Evolutionary conservation across 306 rosid genomes (phyloP), one percentile per base, ranked within the genome.

Genomic region (Lotus japonicus): DNA sequence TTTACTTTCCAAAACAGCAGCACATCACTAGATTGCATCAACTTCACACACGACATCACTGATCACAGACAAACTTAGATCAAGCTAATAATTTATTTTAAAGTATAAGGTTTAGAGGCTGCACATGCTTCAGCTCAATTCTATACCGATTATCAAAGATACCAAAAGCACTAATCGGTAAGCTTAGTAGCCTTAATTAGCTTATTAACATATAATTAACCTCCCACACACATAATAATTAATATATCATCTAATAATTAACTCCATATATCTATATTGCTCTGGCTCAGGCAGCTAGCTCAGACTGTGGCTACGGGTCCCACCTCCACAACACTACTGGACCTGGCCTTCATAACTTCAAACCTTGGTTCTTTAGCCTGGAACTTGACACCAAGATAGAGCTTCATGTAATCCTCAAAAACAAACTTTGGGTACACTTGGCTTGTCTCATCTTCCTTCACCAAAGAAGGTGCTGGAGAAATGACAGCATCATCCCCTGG

Each of bases 351-450:
- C 92, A 95, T 88, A 45, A 88, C 95, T 81, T 95, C 96, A 70
- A 95, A 95, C 55, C 99, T 90, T 43, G 97, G 97, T 48, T 95
- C 97, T 57, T 95, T 95, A n/a, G 84, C 99, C 66, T 95, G 88
- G 72, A 95, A 95, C 66, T 95, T 95, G 14, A 90, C 76, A 11
- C 95, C 96, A 13, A 84, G 64, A 42, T 95, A 90, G 62, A 88
- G 95, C 81, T 90, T 90, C 99, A 95, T 95, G 88, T 90, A 95
- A 72, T 95, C 99, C 17, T 95, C 88, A 71, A 95, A 95, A 48
- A 95, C 87, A 52, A 95, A 95, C 54, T 90, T 95, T 4, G 99
- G 99, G 80, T 95, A 95, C 4, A 70, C 60, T 11, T 83, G 82
- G 71, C 39, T 57, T 46, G 82, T 61, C 42, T 80, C 94, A 2